Conservation (phyloP, 306 rosid species). For the Morella rubra region DNA sequence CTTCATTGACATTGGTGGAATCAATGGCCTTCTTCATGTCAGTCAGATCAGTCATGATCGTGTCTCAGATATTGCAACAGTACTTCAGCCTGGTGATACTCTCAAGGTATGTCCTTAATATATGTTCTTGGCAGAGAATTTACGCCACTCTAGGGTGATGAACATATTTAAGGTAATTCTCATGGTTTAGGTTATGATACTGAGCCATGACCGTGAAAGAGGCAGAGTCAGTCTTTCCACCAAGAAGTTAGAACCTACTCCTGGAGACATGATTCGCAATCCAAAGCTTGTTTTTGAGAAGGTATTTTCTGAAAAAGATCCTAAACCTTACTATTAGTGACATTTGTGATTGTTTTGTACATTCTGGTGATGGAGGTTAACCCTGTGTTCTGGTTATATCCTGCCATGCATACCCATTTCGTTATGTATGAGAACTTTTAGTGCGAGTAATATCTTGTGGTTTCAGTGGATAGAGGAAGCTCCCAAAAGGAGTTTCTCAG, state of each 20-base stretch:
- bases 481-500: constrained; percentile 1
- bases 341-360: not conserved
- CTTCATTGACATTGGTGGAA: constrained; percentile 94
- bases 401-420: not conserved
- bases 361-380: constrained; percentile 4
- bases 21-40: constrained; percentile 96
- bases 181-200: constrained; percentile 81
- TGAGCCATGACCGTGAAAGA: constrained; percentile 91
- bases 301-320: constrained; percentile 51
- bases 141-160: constrained; percentile 6
- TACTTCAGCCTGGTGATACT: constrained; percentile 92
- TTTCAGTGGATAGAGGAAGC: constrained; percentile 23
- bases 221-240: constrained; percentile 97
- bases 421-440: not conserved
- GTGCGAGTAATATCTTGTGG: not conserved
- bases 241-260: constrained; percentile 94
- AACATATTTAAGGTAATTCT: constrained; percentile 21
- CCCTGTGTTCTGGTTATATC: constrained; percentile 15
- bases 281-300: constrained; percentile 94
- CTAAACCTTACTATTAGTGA: constrained; percentile 7
- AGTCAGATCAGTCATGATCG: constrained; percentile 99
- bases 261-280: constrained; percentile 98
- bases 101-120: constrained; percentile 62
- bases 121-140: constrained; percentile 18
- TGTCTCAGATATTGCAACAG: constrained; percentile 79